Evolutionary conservation across 2,329 filamentous ascomycete genomes (phyloP), one percentile per base, ranked within the genome.

Genomic region (Exserohilum turcica): DNA sequence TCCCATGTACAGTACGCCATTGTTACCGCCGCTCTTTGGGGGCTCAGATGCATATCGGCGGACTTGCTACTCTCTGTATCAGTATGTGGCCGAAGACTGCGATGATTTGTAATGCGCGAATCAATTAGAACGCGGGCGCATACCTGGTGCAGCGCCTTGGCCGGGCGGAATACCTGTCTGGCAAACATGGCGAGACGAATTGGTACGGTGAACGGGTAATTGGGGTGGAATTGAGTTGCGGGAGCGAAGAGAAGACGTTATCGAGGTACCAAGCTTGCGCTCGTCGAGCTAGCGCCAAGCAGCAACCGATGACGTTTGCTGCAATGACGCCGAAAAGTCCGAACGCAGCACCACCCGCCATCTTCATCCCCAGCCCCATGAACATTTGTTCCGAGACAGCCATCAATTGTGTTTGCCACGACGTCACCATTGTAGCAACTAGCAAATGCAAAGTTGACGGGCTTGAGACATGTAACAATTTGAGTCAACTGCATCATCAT

Each of bases 1-100:
- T 52, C 81, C 86, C 33, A 81, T 80, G 71, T 86, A 87, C 59
- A 92, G 64, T 7, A 69, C 42, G n/a, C 55, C 61, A 46, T 71
- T 69, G 54, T 54, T 66, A 3, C 60, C 59, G 71, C 82, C 78
- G 58, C 82, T 78, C 76, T 85, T 84, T 56, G 80, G 78, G 38
- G 76, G 74, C 57, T 80, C 75, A 60, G 90, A 89, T 52, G 92
- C 90, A 77, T 96, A 97, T 69, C 82, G 81, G 71, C 86, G 85
- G 72, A 85, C 79, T 71, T 83, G 82, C 86, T 89, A 66, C 16
- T 19, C 48, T 49, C 28, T 15, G 47, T 48, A 56, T 72, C 58
- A 72, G 66, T 60, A 18, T 54, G 21, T 19, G 37, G 13, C 8
- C 33, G 19, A 35, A 56, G 48, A 44, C 49, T 46, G 16, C 37